A percentile compares a stretch with the other conserved stretches of the same genome.
phyloP scores from a whole-genome alignment of 495 filamentous ascomycete species.

The Podospora appendiculata region DNA sequence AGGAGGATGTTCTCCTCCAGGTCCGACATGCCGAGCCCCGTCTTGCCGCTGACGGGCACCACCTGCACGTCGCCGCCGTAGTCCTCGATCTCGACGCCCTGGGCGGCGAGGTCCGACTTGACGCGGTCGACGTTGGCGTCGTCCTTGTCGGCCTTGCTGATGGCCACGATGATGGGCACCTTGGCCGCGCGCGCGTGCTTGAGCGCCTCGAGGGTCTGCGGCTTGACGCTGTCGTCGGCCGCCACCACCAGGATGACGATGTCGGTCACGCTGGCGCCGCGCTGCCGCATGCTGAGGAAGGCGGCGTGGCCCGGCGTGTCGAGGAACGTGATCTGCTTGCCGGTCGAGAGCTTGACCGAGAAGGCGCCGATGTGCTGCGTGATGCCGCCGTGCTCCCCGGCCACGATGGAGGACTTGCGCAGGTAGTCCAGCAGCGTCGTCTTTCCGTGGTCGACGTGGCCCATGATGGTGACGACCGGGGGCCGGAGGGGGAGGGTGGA shows the following conservation, averaged over 20 bases:
- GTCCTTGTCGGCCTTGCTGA: conserved; percentile 93
- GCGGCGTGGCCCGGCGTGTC: conserved; percentile 97
- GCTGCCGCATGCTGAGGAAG: conserved; percentile 90
- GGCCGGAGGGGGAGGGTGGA: conserved; percentile 65
- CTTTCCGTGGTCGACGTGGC: conserved; percentile 98
- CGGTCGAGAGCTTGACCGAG: conserved; percentile 75
- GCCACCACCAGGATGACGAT: conserved; percentile 95
- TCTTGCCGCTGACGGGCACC: conserved; percentile 86
- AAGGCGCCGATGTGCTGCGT: conserved; percentile 99
- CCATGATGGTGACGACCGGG: conserved; percentile 98
- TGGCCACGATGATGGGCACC: conserved; percentile 95
- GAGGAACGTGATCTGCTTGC: conserved; percentile 89
- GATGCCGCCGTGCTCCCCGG: conserved; percentile 90
- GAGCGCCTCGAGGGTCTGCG: conserved; percentile 93
- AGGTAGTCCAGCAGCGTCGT: conserved; percentile 93
- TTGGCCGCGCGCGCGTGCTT: conserved; percentile 86
- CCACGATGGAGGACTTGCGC: conserved; percentile 84
- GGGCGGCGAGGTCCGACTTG: conserved; percentile 76
- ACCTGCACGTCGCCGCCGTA: conserved; percentile 92
- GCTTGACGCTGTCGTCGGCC: conserved; percentile 95
- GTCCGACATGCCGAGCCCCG: conserved; percentile 83
- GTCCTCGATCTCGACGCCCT: conserved; percentile 89
- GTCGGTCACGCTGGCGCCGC: conserved; percentile 93
- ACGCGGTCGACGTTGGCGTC: conserved; percentile 70
- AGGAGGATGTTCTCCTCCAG: conserved; percentile 83